Evolutionary conservation across 1,284 basidiomycete species (phyloP), one percentile per base, ranked within the genome.

Genomic region (Marasmius oreades): DNA sequence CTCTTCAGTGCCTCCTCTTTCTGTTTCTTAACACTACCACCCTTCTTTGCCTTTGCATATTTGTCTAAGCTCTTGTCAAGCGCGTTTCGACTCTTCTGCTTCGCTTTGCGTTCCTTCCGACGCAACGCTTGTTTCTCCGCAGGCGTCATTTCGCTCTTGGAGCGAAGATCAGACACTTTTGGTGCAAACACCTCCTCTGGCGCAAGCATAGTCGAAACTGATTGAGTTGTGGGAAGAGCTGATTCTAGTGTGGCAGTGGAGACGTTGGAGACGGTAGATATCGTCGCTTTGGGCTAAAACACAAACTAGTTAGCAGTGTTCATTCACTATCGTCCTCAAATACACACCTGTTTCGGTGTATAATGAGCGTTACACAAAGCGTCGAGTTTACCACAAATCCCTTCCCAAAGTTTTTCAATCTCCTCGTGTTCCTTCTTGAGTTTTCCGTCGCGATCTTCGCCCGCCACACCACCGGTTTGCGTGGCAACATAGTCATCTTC

Each of bases 331-430:
- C 47, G 28, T 12, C 4, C 58, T 33, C 39, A 3, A 42, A 61
- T 64, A 53, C 86, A 60, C 62, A 94, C 94, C 68, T 89, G 86
- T 73, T 98, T 98, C 3, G 97, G 97, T 5, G 93, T 92, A 70
- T 95, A 98, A 73, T 98, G 93, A 2, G 95, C 88, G 68, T 97
- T 98, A 69, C 90, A 92, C 43, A 99, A 76, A 6, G 95, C 94
- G 73, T 99, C 96, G 28, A 99, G 79, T 71, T 97, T 98, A 59
- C 82, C 79, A 61, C 88, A 93, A 42, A 99, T 88, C 45, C 83
- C 82, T 57, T 94, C 91, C 90, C 95, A 98, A 10, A 90, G 65
- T 50, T 77, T 75, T 57, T 90, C 86, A 53, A 99, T 86, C 69
- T 92, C 93, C 16, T 88, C 83, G 68, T 98, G 96, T 70, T 97